Base-by-base conservation (phyloP, 2,329 filamentous ascomycete species). In the Cladosporium sp. region DNA sequence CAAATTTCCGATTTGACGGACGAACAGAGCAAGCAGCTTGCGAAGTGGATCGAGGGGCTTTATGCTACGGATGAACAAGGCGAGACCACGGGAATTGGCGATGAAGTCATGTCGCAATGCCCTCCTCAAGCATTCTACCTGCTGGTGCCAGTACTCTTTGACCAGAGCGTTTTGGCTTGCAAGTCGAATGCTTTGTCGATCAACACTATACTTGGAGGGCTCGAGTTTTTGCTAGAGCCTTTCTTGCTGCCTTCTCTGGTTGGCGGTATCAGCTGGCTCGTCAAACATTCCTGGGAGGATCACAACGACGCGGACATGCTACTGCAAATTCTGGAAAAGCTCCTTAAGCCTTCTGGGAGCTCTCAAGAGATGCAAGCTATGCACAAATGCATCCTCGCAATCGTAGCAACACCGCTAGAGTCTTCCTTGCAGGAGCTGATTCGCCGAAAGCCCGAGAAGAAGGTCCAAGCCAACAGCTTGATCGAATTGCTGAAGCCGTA, bases 61-160 rank as follows among this genome's bases (percentile, higher is more conserved):
- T 92, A 89, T 59, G 84, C 88, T 56, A 82, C 80, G 7, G 87
- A 91, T 58, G 67, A 69, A 38, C 60, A 65, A 22, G 67, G 64
- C 19, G 80, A 82, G 11, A 64, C 64, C 3, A 81, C 83, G 30
- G 86, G 86, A 0, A 79, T 93, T 3, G 83, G 83, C 7, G 88
- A 93, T 60, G 88, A 92, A 52, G 73, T 92, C 7, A 88, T 92
- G 80, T 84, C 86, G 8, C 86, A 86, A 1, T 93, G 88, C 59
- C 83, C 85, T 1, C 89, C 89, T 1, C 88, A 91, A 62, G 84
- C 90, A 34, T 93, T 93, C 64, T 92, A 92, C 60, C 71, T 88
- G 15, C 75, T 93, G 3, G 82, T 90, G 12, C 86, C 89, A 1
- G 85, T 86, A 0, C 71, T 93, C 0, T 90, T 92, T 63, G 79